Percentiles rank a stretch among this genome's conserved stretches.
phyloP scores from a whole-genome alignment of 352 stramenopile genomes.

The Phytopythium litorale region DNA sequence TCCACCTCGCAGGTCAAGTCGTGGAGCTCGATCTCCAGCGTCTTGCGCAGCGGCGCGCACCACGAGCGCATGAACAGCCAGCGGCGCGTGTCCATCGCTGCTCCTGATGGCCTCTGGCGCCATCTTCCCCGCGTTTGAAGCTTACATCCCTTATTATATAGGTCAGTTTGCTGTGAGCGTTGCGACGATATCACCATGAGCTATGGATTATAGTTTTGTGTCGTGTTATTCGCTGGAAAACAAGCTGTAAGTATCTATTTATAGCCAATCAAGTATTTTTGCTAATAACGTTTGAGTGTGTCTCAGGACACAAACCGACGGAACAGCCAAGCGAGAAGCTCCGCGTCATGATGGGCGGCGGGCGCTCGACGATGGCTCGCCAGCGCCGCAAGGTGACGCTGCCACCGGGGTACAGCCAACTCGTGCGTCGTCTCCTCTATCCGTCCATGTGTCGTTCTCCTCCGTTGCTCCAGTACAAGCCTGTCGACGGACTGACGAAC shows the following conservation, averaged over 20 bases:
- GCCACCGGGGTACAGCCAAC: slow-evolving; percentile 89
- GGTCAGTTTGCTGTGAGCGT: no score
- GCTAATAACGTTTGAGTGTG: not conserved
- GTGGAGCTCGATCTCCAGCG: not conserved
- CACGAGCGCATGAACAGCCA: not conserved
- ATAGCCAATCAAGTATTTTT: not conserved
- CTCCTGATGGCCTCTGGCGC: no score
- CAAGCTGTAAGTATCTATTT: not conserved
- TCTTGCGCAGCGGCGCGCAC: not conserved
- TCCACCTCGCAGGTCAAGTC: not conserved
- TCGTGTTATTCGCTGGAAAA: no score
- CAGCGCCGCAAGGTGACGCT: slow-evolving; percentile 77
- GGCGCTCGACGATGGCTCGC: slow-evolving; percentile 57
- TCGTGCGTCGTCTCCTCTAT: slow-evolving; percentile 38
- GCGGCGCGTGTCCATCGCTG: not conserved
- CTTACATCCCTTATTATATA: no score
- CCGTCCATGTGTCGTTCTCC: not conserved
- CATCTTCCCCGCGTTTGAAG: no score
- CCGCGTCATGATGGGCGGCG: slow-evolving; percentile 35
- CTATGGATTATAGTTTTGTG: no score
- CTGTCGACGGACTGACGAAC: not conserved
- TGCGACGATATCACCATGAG: no score
- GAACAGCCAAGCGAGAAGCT: not conserved
- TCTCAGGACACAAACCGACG: not conserved
- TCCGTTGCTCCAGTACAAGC: not conserved